A percentile compares a stretch with the other conserved stretches of the same genome.
These are phyloP conservation scores for Fusarium sp. DNA, from an alignment of 2,329 filamentous ascomycete genomes.

Conservation along the genomic window DNA sequence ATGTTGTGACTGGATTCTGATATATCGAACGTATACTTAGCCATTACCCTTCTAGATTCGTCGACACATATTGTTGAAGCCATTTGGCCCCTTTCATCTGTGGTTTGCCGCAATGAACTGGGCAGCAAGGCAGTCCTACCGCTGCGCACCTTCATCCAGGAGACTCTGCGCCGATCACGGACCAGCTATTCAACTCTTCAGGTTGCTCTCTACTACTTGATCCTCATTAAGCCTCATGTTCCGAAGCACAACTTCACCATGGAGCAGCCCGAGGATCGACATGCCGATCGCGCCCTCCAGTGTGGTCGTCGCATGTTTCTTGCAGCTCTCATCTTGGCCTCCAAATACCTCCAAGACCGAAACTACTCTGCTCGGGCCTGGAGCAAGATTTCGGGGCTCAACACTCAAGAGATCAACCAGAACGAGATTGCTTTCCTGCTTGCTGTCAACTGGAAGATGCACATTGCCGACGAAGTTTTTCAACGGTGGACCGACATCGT, in stretches of 20 bases:
- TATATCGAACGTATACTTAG: conserved; percentile 48
- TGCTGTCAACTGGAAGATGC: conserved; percentile 92
- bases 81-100: conserved; percentile 93
- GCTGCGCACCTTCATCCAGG: conserved; percentile 95
- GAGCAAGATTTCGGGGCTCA: conserved; percentile 99
- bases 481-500: conserved; percentile 95
- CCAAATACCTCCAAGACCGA: conserved; percentile 96
- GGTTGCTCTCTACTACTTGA: conserved; percentile 94
- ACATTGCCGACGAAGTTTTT: conserved; percentile 89
- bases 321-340: conserved; percentile 91
- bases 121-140: conserved; percentile 83
- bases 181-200: conserved; percentile 98
- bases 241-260: conserved; percentile 85
- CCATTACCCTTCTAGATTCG: conserved; percentile 73
- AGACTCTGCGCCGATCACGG: conserved; percentile 92
- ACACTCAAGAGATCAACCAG: conserved; percentile 92
- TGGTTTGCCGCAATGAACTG: conserved; percentile 77
- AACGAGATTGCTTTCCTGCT: conserved; percentile 94
- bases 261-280: conserved; percentile 80
- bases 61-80: conserved; percentile 97
- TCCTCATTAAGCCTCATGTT: conserved; percentile 91
- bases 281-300: conserved; percentile 82
- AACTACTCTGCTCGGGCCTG: conserved; percentile 98
- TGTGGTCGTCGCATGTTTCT: conserved; percentile 98
- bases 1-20: conserved; percentile 63